A percentile compares a stretch with the other conserved stretches of the same genome.
Conservation (phyloP, 176 grass and related monocot genomes). For the Carex myosuroides region DNA sequence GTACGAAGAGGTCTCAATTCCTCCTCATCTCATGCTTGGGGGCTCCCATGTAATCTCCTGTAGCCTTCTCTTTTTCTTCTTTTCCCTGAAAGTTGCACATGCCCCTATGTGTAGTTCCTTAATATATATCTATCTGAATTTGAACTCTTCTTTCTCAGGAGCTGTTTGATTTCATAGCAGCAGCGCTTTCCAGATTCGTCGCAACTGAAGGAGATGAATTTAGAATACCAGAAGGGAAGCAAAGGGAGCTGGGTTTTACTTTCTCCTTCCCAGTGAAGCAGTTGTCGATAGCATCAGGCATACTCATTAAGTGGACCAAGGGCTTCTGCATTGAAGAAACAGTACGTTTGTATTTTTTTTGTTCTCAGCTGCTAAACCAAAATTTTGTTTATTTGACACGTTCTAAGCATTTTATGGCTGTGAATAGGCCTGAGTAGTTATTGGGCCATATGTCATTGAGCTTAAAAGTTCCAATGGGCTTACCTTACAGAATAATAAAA, state of each 20-base stretch:
- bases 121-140: conserved; percentile 1
- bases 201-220: conserved; percentile 57
- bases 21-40: conserved; percentile 53
- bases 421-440: not conserved
- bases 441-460: not conserved
- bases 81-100: not conserved
- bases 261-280: conserved; percentile 92
- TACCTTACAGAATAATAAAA: not conserved
- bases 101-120: not conserved
- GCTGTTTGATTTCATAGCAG: conserved; percentile 72
- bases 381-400: not conserved
- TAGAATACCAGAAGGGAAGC: conserved; percentile 51
- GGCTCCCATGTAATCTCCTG: conserved; percentile 39
- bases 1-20: conserved; percentile 59
- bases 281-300: conserved; percentile 56
- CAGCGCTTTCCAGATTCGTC: conserved; percentile 61
- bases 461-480: not conserved
- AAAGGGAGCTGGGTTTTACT: conserved; percentile 76
- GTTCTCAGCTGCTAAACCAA: not conserved
- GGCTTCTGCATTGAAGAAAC: conserved; percentile 64
- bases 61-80: not conserved
- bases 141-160: conserved; percentile 35
- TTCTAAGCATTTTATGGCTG: not conserved
- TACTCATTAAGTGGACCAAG: conserved; percentile 90
- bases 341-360: conserved; percentile 26